Base-by-base conservation (phyloP, 2,329 filamentous ascomycete species). In the Alternaria ventricosa region DNA sequence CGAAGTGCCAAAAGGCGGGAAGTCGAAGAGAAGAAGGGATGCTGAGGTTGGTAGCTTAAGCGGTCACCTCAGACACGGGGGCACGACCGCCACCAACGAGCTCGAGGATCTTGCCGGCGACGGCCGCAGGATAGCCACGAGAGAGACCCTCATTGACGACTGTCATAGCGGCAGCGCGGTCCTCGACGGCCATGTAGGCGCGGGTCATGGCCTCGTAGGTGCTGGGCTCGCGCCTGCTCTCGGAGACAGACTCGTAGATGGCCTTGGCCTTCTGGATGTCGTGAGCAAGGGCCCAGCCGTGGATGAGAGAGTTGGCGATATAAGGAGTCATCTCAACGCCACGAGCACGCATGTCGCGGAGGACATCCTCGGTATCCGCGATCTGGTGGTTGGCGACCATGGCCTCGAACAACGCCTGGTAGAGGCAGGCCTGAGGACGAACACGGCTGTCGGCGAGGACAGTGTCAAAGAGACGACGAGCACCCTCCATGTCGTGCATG, bases 171-270 rank as follows among this genome's bases (percentile, higher is more conserved):
- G 87, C 86, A 53, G 89, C 87, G 33, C 92, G 90, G 77, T 96
- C 89, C 77, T 96, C 93, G 4, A 91, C 91, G 11, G 93, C 89
- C 58, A 99, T 88, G 82, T 91, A 97, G 1, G 96, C 96, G 49
- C 96, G 88, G 6, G 94, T 97, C 96, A 99, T 99, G 44, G 95
- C 94, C 83, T 99, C 96, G 80, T 99, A 99, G 5, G 96, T 99
- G 84, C 94, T 97, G 4, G 96, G 96, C 84, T 99, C 96, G 61
- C 96, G 90, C 82, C 90, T 94, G 58, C 89, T 87, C 27, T 88
- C 87, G 9, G 90, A 88, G 4, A 99, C 90, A n/a, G 87, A 86
- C 63, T 92, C 87, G 78, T 97, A 99, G 65, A 97, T 89, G 23
- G 87, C 83, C 75, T 90, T 89, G 18, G 94, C 92, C 80, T 93